Evolutionary conservation across 2,329 filamentous ascomycete species (phyloP), one percentile per base, ranked within the genome.

Genomic region (Raffaelea albimanens): DNA sequence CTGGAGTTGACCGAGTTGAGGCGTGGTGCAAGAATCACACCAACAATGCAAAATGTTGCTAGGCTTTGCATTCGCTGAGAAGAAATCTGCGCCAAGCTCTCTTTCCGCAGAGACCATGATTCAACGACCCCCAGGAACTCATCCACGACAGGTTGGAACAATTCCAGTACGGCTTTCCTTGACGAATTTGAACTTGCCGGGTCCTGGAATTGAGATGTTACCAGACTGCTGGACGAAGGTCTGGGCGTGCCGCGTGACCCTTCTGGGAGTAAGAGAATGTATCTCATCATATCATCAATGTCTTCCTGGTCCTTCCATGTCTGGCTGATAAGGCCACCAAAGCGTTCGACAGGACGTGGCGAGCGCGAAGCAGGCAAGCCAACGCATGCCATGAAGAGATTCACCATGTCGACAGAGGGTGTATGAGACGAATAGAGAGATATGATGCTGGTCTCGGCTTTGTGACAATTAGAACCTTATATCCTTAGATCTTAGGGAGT

Each of bases 381-480:
- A 34, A 84, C 80, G 56, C 85, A 87, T 16, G 76, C 73, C 51
- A 79, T 69, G n/a, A 95, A 61, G 4, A 95, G 65, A 53, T 79
- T 80, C 34, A 85, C 65, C 20, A 95, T 63, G 53, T 89, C 79
- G 29, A 74, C 59, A 4, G 85, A 79, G 16, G 76, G 74, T 36
- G 81, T 75, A 61, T 85, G 83, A 11, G 70, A 64, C 2, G 81
- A 77, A 55, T 83, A 74, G 18, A 78, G 75, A 5, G 78, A 74
- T n/a, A 80, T 77, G 62, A 85, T 87, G 4, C 72, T 67, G 47
- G 76, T 69, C 57, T 95, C 87, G 36, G 72, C 81, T 85, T 53
- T 23, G 9, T 39, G 7, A 33, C 20, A 39, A 31, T 55, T 46
- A 56, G 51, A 2, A 16, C 13, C 5, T 5, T 14, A 29, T 19